A percentile compares a stretch with the other conserved stretches of the same genome.
Evolutionary conservation across 495 filamentous ascomycete genomes (phyloP).

Genomic region (Aspergillus avenaceus): DNA sequence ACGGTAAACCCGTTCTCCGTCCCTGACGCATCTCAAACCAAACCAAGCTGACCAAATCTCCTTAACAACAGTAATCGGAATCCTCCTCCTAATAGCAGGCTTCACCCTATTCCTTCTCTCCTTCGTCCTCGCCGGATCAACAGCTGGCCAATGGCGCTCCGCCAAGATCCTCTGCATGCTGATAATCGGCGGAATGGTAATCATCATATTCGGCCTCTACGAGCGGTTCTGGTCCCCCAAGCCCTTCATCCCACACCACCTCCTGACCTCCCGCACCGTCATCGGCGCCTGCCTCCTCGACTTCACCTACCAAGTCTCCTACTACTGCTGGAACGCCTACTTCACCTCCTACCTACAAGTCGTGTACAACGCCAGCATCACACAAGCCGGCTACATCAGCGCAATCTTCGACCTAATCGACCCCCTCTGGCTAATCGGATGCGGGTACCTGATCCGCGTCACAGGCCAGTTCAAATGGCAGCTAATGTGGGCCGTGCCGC

Average conservation of each 20-base stretch:
- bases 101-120: slow-evolving; percentile 53
- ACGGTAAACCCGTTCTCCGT: background rate
- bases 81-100: slow-evolving; percentile 51
- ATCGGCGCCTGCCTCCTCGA: slow-evolving; percentile 51
- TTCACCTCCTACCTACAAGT: slow-evolving; percentile 75
- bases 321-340: slow-evolving; percentile 48
- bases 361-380: slow-evolving; percentile 54
- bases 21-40: no score
- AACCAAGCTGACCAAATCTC: background rate
- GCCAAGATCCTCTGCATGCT: slow-evolving; percentile 47
- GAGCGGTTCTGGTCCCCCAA: slow-evolving; percentile 50
- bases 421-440: slow-evolving; percentile 39
- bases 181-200: slow-evolving; percentile 44
- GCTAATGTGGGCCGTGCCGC: slow-evolving; percentile 48
- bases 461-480: slow-evolving; percentile 54
- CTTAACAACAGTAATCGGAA: slow-evolving; percentile 31
- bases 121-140: slow-evolving; percentile 20
- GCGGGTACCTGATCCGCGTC: slow-evolving; percentile 47
- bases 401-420: slow-evolving; percentile 48
- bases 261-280: slow-evolving; percentile 58
- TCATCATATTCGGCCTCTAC: slow-evolving; percentile 53
- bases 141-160: slow-evolving; percentile 41
- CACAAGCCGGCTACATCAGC: slow-evolving; percentile 50
- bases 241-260: slow-evolving; percentile 53
- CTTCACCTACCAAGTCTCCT: background rate